Evolutionary conservation across 306 rosid species (phyloP).

Genomic region (Bauhinia variegata): DNA sequence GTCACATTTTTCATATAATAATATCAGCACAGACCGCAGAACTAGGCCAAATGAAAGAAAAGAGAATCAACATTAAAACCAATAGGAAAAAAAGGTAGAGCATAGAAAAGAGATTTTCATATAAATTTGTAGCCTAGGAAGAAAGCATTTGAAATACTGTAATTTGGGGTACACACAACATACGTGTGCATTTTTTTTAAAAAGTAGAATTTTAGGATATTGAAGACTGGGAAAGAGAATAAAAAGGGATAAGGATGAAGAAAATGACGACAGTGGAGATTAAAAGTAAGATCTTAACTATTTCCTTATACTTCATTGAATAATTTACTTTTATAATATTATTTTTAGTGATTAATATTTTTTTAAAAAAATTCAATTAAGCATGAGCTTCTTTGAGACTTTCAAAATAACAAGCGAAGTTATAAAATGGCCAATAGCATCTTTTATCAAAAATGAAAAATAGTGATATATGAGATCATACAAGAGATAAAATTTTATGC

Average conservation of each 20-base stretch:
- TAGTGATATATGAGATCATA: slow-evolving; percentile 11
- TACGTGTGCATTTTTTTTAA: not conserved
- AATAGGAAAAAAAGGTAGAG: not conserved
- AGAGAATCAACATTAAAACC: not conserved
- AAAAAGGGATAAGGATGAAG: not conserved
- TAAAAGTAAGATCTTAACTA: too few species aligned
- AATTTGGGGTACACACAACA: not conserved
- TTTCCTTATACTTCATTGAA: too few species aligned
- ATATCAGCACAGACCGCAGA: slow-evolving; percentile 10
- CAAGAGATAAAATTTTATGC: slow-evolving; percentile 37
- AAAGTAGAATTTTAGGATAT: not conserved
- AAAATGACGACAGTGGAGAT: not conserved
- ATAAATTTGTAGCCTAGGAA: not conserved
- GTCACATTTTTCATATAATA: slow-evolving; percentile 19
- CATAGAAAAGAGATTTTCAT: not conserved
- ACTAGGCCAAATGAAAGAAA: slow-evolving; percentile 17
- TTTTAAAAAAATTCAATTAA: not conserved
- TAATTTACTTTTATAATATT: not conserved
- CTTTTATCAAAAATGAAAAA: not conserved
- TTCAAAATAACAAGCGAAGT: not conserved
- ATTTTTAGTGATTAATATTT: not conserved
- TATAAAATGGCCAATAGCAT: not conserved
- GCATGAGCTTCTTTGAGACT: not conserved
- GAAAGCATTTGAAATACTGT: not conserved
- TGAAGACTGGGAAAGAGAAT: not conserved